These are phyloP conservation scores for Furcasterigmium sp. DNA, from an alignment of 2,329 filamentous ascomycete genomes.

Conservation along the genomic window DNA sequence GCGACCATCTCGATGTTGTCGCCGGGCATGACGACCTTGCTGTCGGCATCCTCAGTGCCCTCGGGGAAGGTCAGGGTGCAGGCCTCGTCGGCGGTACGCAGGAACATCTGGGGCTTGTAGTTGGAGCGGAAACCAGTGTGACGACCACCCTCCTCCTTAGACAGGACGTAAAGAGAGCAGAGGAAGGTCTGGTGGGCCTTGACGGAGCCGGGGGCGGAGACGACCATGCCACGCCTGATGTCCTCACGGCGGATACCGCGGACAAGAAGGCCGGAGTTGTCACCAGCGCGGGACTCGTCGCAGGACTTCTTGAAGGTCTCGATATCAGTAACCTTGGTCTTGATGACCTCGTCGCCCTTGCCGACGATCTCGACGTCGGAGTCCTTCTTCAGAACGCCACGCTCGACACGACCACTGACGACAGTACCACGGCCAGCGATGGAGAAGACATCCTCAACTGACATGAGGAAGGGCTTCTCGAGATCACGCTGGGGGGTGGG, in stretches of 20 bases:
- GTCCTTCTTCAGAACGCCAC: constrained; percentile 89
- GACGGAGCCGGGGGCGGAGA: constrained; percentile 75
- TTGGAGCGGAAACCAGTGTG: constrained; percentile 94
- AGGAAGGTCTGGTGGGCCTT: constrained; percentile 91
- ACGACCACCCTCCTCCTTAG: constrained; percentile 95
- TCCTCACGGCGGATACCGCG: constrained; percentile 96
- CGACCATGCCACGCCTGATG: constrained; percentile 88
- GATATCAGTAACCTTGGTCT: constrained; percentile 99
- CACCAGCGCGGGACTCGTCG: constrained; percentile 90
- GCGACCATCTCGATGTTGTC: constrained; percentile 98
- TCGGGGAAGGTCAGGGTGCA: constrained; percentile 83
- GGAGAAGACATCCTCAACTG: constrained; percentile 88
- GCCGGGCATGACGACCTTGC: constrained; percentile 92
- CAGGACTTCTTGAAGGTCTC: constrained; percentile 99
- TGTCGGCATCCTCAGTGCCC: constrained; percentile 63
- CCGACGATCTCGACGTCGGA: constrained; percentile 91
- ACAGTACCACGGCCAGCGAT: constrained; percentile 94
- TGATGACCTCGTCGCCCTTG: constrained; percentile 75
- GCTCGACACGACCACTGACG: constrained; percentile 94
- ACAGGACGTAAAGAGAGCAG: constrained; percentile 92
- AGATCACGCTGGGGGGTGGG: constrained; percentile 89
- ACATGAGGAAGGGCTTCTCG: constrained; percentile 99
- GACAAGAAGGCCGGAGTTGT: constrained; percentile 96
- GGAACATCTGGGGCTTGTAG: constrained; percentile 95
- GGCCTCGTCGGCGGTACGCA: constrained; percentile 82